phyloP scores from a whole-genome alignment of 345 rosid genomes.

The Diplotaxis tenuifolia region DNA sequence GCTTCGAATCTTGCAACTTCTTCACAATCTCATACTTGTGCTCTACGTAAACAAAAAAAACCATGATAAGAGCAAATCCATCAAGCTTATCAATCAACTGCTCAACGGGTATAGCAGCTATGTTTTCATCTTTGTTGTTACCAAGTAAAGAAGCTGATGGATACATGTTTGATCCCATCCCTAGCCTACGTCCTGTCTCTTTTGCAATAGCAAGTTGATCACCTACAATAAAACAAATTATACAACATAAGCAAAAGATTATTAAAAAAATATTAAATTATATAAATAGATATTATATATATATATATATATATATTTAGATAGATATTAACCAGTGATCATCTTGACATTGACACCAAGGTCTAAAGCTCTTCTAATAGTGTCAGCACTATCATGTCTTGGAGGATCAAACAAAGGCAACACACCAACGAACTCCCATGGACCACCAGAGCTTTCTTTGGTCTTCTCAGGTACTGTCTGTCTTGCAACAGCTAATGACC shows the following conservation, averaged over 20 bases:
- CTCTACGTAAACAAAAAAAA: not conserved
- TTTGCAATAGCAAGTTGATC: not conserved
- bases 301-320: no score
- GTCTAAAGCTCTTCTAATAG: not conserved
- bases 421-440: not conserved
- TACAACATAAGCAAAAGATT: not conserved
- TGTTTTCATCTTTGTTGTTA: not conserved
- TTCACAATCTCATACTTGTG: not conserved
- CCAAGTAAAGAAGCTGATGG: not conserved
- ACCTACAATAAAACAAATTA: not conserved
- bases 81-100: not conserved
- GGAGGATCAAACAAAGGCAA: slow-evolving; percentile 1
- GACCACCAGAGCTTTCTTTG: not conserved
- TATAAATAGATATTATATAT: no score
- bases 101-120: not conserved
- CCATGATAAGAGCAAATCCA: not conserved
- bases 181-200: not conserved
- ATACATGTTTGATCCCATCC: not conserved
- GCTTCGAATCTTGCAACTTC: not conserved
- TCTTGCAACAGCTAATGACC: not conserved
- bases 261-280: no score
- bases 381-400: not conserved
- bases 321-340: not conserved
- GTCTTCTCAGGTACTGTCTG: not conserved
- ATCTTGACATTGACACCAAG: not conserved